These are phyloP conservation scores for Vigna angularis DNA, from an alignment of 306 rosid genomes.

Conservation along the genomic window DNA sequence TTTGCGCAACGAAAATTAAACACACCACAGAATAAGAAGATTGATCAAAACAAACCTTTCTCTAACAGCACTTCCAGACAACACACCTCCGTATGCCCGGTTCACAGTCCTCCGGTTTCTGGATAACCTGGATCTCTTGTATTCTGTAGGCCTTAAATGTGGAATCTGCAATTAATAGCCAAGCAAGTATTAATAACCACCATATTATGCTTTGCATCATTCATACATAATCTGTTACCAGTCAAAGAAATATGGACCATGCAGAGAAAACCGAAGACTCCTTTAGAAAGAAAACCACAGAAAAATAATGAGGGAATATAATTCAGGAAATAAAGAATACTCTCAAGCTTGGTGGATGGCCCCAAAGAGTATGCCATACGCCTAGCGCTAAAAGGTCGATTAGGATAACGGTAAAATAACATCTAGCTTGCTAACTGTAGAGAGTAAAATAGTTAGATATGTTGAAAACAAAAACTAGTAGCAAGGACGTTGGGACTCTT, in stretches of 20 bases:
- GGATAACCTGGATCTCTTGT: conserved; percentile 68
- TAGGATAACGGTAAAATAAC: not conserved
- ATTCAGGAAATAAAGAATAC: not conserved
- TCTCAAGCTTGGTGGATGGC: not conserved
- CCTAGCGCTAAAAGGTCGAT: not conserved
- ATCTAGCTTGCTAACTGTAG: not conserved
- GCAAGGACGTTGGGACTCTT: too few relatives aligned
- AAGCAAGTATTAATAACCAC: not conserved
- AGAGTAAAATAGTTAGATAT: not conserved
- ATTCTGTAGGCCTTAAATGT: conserved; percentile 68
- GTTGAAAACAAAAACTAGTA: not conserved
- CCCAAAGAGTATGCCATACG: not conserved
- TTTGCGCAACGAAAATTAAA: not conserved
- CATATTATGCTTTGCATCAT: not conserved
- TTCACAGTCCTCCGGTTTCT: conserved; percentile 71
- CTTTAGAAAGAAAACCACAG: not conserved
- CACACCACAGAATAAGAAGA: not conserved
- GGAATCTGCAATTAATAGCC: conserved; percentile 57
- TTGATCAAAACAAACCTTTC: conserved; percentile 57
- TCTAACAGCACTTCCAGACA: conserved; percentile 68
- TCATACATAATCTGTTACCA: not conserved
- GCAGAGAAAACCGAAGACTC: not conserved
- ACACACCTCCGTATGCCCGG: conserved; percentile 70
- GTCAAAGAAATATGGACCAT: not conserved
- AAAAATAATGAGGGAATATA: not conserved